Evolutionary conservation across 2,329 filamentous ascomycete genomes (phyloP).

Genomic region (Aureobasidium leucospermi): DNA sequence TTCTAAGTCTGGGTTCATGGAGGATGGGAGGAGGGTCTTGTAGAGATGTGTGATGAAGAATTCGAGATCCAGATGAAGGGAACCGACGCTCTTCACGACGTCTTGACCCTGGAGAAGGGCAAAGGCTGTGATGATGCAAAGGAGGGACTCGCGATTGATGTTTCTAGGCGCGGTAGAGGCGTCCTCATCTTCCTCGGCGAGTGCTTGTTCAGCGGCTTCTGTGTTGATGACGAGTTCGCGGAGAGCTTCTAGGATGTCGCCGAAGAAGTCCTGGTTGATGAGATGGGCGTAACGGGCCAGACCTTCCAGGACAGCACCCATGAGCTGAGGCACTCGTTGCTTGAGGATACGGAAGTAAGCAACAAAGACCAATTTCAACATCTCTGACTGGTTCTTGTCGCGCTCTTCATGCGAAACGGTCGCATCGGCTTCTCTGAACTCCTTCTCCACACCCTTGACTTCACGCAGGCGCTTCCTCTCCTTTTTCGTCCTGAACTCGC

Average conservation of each 20-base stretch:
- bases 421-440: conserved; percentile 88
- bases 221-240: conserved; percentile 84
- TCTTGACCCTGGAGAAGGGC: conserved; percentile 94
- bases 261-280: conserved; percentile 99
- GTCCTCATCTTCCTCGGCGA: conserved; percentile 36
- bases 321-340: conserved; percentile 68
- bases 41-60: conserved; percentile 96
- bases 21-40: conserved; percentile 70
- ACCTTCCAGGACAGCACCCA: conserved; percentile 95
- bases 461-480: conserved; percentile 77
- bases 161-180: conserved; percentile 52
- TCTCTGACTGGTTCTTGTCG: conserved; percentile 91
- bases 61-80: conserved; percentile 81
- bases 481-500: conserved; percentile 82
- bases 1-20: conserved; percentile 79
- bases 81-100: conserved; percentile 71
- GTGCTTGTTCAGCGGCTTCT: conserved; percentile 41
- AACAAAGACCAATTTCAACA: conserved; percentile 89
- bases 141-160: conserved; percentile 74
- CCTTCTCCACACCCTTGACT: conserved; percentile 80
- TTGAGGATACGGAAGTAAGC: conserved; percentile 94
- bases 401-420: conserved; percentile 85
- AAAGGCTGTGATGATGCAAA: conserved; percentile 94
- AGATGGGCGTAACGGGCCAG: conserved; percentile 89
- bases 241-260: conserved; percentile 85